Base-by-base conservation (phyloP, 495 filamentous ascomycete species). In the Coniosporium apollinis region DNA sequence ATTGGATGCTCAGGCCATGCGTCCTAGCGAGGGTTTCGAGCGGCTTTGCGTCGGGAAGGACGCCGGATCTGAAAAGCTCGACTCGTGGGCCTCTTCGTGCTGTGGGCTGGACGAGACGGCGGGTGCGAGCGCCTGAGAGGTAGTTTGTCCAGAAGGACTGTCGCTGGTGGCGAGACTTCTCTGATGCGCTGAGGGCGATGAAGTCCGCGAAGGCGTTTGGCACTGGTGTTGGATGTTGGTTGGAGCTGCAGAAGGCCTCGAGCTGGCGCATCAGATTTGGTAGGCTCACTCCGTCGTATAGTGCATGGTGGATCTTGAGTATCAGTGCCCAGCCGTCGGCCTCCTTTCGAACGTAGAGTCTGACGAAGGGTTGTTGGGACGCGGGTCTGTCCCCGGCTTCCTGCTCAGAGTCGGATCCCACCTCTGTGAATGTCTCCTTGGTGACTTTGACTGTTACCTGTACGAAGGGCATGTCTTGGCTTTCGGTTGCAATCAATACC, bases 261-360 rank as follows among this genome's bases (percentile, higher is more conserved):
- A 72, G 54, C 30, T 62, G 50, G 5, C 58, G 31, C 1, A 72
- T 44, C 10, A 76, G 37, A 2, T 61, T 44, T 9, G 61, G 62
- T 28, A 76, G 51, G 32, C 66, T 66, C 40, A 71, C 60, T 7
- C 62, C 66, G 40, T 79, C 74, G 43, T 76, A 76, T 1, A 75
- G 43, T 9, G 67, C 67, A 46, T 76, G 73, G 44, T 75, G 72
- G 8, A 82, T 67, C 5, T 59, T 62, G 2, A 81, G 45, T 7
- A 49, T 38, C 19, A 58, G 42, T 7, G 66, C 17, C 39, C 36
- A 48, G 37, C 58, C 19, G 38, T 33, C 28, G 16, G 44, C 28
- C 17, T 30, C 9, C 32, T 52, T 24, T 31, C 54, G 32, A 35
- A 39, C 49, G 25, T 34, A 45, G 4, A 66, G 47, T 16, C 38